These are phyloP conservation scores for Sphaerostilbella broomeana DNA, from an alignment of 2,329 filamentous ascomycete genomes.

Conservation along the genomic window DNA sequence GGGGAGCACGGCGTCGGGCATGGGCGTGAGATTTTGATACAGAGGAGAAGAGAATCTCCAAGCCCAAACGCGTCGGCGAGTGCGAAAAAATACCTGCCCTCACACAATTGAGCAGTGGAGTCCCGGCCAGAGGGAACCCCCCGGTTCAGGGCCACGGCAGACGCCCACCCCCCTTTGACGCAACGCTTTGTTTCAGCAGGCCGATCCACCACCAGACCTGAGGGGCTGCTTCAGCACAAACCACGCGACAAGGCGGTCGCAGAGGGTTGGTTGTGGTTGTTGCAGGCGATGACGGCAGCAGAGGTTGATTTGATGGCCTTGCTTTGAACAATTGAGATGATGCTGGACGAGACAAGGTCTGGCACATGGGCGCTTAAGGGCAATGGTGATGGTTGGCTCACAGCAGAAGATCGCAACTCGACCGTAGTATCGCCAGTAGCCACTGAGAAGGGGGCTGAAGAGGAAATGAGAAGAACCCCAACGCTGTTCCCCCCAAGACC, in stretches of 20 bases:
- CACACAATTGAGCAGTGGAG: no score
- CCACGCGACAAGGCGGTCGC: constrained; percentile 3
- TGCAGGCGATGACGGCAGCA: constrained; percentile 1
- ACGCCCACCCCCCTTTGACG: constrained; percentile 9
- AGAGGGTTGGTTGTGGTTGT: constrained; percentile 1
- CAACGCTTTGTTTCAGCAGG: constrained; percentile 10
- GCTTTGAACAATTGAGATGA: not conserved
- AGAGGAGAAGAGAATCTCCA: constrained; percentile 4
- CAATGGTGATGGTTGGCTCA: not conserved
- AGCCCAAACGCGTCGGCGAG: constrained; percentile 9
- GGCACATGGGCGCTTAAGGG: not conserved
- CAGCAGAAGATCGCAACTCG: not conserved
- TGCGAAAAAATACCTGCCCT: constrained; percentile 8
- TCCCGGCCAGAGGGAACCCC: constrained; percentile 11
- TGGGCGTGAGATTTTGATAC: not conserved
- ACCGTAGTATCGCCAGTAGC: not conserved
- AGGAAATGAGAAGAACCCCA: no score
- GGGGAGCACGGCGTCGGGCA: constrained; percentile 2
- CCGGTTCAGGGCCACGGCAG: constrained; percentile 1
- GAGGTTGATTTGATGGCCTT: constrained; percentile 1
- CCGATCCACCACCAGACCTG: constrained; percentile 4
- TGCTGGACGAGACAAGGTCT: not conserved
- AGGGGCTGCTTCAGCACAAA: constrained; percentile 4
- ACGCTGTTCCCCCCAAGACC: no score
- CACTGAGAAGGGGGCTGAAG: no score